Evolutionary conservation across 129 eudicot species (phyloP).

Genomic region (Chrysanthemum lavandulifolium): DNA sequence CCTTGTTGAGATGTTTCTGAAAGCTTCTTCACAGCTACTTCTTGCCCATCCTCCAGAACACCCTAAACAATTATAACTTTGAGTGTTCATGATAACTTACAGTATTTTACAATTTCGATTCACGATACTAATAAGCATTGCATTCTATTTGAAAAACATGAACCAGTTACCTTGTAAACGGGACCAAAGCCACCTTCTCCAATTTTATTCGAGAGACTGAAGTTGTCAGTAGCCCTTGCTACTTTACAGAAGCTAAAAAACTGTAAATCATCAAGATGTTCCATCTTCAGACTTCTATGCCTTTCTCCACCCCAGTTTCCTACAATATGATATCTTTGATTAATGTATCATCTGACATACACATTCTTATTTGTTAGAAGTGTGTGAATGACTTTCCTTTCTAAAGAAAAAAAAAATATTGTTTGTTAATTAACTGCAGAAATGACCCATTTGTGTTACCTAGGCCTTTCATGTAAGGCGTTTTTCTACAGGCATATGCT

Average conservation of each 20-base stretch:
- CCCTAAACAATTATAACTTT: background rate
- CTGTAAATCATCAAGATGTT: background rate
- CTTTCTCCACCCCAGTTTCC: background rate
- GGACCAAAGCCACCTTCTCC: constrained; percentile 20
- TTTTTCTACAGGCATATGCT: too few species aligned
- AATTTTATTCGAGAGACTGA: background rate
- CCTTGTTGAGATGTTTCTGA: constrained; percentile 27
- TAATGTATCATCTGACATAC: background rate
- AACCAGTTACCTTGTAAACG: constrained; percentile 3
- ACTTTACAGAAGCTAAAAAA: constrained; percentile 1
- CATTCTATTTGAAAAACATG: background rate
- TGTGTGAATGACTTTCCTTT: too few species aligned
- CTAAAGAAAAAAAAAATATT: too few species aligned
- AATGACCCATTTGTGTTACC: too few species aligned
- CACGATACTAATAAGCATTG: background rate
- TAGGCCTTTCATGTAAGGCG: too few species aligned
- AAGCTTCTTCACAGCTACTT: constrained; percentile 24
- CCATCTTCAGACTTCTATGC: background rate
- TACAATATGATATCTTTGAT: background rate
- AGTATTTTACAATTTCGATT: background rate
- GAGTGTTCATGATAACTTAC: background rate
- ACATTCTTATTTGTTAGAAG: background rate
- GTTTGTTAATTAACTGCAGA: too few species aligned
- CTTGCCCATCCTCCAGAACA: constrained; percentile 13
- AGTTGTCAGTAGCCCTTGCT: background rate